A percentile compares a stretch with the other conserved stretches of the same genome.
These are phyloP conservation scores for Verticillium albo-atrum DNA, from an alignment of 2,329 filamentous ascomycete species.

Conservation along the genomic window DNA sequence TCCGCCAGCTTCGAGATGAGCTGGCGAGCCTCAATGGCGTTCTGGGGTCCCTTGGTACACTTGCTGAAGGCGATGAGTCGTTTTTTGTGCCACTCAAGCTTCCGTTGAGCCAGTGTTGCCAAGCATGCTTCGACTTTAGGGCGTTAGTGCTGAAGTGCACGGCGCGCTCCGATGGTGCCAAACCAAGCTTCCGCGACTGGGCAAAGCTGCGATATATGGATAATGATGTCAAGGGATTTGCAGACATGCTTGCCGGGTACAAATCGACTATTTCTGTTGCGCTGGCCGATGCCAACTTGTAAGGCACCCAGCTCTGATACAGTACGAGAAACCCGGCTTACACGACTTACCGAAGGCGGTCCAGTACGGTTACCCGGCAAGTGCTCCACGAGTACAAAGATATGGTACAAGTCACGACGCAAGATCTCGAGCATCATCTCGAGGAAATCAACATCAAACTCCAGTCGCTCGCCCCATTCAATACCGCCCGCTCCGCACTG, in stretches of 20 bases:
- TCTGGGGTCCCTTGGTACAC: not conserved
- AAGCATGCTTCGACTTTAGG: not conserved
- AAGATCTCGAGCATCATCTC: conserved; percentile 1
- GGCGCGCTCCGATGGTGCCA: not conserved
- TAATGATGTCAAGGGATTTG: not conserved
- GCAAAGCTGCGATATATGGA: conserved; percentile 2
- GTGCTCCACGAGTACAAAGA: not conserved
- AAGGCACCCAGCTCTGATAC: not conserved
- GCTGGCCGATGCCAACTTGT: not conserved
- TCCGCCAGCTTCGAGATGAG: not conserved
- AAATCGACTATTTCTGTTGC: conserved; percentile 3
- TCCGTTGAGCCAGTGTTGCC: not conserved
- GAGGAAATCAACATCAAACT: not conserved
- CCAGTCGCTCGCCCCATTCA: not conserved
- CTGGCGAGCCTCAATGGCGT: not conserved
- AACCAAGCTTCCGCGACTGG: conserved; percentile 4
- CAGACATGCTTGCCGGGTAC: conserved; percentile 3
- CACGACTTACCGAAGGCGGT: not conserved
- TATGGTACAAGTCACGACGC: not conserved
- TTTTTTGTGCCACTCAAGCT: not conserved
- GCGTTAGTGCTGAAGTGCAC: not conserved
- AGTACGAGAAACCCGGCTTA: not conserved
- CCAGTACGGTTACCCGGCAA: not conserved
- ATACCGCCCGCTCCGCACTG: not conserved
- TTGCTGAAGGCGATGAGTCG: not conserved